Evolutionary conservation across 164 flowering plant genomes (phyloP), one percentile per base, ranked within the genome.

Genomic region (Paratinospora sagittata): DNA sequence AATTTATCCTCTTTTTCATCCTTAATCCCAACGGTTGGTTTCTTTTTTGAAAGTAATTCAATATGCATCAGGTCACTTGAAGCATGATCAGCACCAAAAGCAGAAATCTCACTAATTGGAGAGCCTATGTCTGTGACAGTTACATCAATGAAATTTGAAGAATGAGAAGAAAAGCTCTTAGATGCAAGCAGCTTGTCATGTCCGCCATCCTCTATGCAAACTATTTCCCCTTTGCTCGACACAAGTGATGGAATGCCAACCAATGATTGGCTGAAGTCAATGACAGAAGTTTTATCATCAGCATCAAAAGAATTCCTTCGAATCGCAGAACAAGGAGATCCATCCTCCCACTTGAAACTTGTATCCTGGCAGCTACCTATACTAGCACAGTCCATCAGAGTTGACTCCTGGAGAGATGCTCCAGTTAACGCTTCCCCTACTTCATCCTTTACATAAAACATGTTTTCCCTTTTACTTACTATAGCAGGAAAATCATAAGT

Each of bases 1-100:
- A 62, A 13, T 47, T 76, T 75, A 67, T 65, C 69, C 34, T 79
- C 77, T 37, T 24, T 72, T 74, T 78, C 80, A 55, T 77, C 77
- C 75, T 77, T 78, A 45, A 70, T 27, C 64, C 34, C 66, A 75
- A 47, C 55, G 8, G 55, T 64, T 61, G 66, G 81, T 49, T 70
- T 70, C 37, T 66, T 75, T 66, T 27, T 81, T 27, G 74, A 68
- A 66, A 27, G 57, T 6, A 41, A 68, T 0, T 45, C 60, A 13
- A 24, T 45, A 67, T 27, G 70, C 57, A 43, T 41, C 10, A 26
- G 27, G 13, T 45, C 8, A 60, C 63, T 52, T 34, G 71, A 49
- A 9, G 71, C 17, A 68, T 68, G 61, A 55, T 55, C 61, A 55
- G 61, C 61, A 17, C 61, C 61, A 55, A 9, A 55, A 55, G 61